Percentiles rank a stretch among this genome's conserved stretches.
Evolutionary conservation across 2,329 filamentous ascomycete genomes (phyloP).

Genomic region (Clonostachys solani): DNA sequence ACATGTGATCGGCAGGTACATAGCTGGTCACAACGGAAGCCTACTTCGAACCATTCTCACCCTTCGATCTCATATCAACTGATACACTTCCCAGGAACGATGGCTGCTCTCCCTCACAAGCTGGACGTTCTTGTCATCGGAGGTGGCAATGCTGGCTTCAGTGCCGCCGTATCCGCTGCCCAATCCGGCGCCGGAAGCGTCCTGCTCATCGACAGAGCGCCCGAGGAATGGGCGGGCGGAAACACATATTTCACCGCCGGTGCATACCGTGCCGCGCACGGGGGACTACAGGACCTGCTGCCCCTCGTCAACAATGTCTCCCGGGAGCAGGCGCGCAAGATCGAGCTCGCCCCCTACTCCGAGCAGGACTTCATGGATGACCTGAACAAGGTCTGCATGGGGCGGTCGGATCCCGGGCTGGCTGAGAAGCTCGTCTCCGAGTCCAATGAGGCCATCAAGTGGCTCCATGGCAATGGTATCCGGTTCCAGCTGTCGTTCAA

Average conservation of each 20-base stretch:
- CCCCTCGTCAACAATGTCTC: slow-evolving; percentile 58
- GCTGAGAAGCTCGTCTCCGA: slow-evolving; percentile 44
- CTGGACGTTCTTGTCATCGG: slow-evolving; percentile 50
- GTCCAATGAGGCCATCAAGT: slow-evolving; percentile 45
- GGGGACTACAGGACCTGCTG: slow-evolving; percentile 51
- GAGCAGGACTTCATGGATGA: slow-evolving; percentile 48
- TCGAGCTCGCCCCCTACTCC: slow-evolving; percentile 57
- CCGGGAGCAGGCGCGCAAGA: slow-evolving; percentile 34
- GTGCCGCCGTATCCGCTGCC: slow-evolving; percentile 51
- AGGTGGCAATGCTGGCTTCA: slow-evolving; percentile 61
- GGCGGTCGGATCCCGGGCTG: slow-evolving; percentile 45
- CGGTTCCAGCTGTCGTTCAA: slow-evolving; percentile 59
- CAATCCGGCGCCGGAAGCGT: slow-evolving; percentile 38
- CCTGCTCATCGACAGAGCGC: slow-evolving; percentile 56
- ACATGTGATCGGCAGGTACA: too few species aligned
- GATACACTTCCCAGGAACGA: background rate
- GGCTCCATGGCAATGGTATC: slow-evolving; percentile 50
- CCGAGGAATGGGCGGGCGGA: slow-evolving; percentile 54
- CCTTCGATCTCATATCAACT: background rate
- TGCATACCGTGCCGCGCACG: slow-evolving; percentile 53
- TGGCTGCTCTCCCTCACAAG: background rate
- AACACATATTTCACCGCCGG: slow-evolving; percentile 65
- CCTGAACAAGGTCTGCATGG: slow-evolving; percentile 49
- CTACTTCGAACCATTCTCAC: background rate
- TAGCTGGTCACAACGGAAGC: too few species aligned